Percentiles rank a stretch among this genome's conserved stretches.
Conservation (phyloP, 2,329 filamentous ascomycete species). For the Chaetomiaceae sp. region DNA sequence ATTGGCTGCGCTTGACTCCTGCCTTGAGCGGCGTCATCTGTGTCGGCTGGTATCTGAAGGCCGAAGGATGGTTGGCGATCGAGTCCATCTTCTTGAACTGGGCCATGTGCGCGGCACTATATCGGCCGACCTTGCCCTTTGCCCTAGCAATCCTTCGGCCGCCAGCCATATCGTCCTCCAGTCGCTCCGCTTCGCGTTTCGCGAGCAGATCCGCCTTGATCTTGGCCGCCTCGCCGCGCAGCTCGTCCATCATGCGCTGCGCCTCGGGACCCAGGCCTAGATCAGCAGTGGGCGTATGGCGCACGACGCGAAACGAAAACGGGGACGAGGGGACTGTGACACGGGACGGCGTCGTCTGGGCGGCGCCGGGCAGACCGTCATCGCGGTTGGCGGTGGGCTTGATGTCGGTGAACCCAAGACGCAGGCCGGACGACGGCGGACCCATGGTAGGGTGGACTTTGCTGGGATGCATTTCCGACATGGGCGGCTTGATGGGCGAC, state of each 20-base stretch:
- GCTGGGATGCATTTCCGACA: conserved; percentile 86
- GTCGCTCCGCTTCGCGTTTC: conserved; percentile 50
- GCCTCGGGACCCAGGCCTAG: conserved; percentile 55
- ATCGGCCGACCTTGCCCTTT: conserved; percentile 71
- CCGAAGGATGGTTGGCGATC: conserved; percentile 78
- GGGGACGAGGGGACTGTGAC: conserved; percentile 46
- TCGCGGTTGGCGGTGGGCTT: conserved; percentile 46
- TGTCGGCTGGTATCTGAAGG: conserved; percentile 57
- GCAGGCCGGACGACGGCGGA: conserved; percentile 70
- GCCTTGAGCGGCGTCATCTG: conserved; percentile 46
- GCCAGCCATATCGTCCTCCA: conserved; percentile 39
- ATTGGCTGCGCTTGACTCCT: conserved; percentile 47
- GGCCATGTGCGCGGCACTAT: conserved; percentile 77
- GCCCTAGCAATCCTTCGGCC: conserved; percentile 70
- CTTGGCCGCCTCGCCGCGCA: conserved; percentile 64
- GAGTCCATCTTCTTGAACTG: conserved; percentile 98
- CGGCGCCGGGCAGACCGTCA: conserved; percentile 34
- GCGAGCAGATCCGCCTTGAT: conserved; percentile 64
- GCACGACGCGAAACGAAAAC: conserved; percentile 60
- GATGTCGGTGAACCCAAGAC: conserved; percentile 76
- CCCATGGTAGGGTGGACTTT: conserved; percentile 71
- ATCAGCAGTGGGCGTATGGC: conserved; percentile 36
- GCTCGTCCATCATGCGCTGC: conserved; percentile 55
- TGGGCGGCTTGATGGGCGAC: conserved; percentile 61
- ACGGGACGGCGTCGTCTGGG: conserved; percentile 61